Base-by-base conservation (phyloP, 2,329 filamentous ascomycete species). In the Lasiodiplodia sp. region DNA sequence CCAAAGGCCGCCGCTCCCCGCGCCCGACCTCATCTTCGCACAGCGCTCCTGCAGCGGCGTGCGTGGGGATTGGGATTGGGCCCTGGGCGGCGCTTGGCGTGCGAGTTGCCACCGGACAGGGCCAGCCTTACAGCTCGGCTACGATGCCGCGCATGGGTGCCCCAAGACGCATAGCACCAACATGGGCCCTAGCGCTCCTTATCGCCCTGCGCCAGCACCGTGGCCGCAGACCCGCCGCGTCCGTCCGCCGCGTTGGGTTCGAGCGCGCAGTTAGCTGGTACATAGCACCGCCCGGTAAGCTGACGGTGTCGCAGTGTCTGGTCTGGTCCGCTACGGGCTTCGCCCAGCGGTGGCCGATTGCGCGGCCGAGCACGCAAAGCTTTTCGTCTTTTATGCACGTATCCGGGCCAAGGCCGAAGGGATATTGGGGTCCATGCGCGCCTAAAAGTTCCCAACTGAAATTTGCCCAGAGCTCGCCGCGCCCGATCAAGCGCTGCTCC, bases 381-480 rank as follows among this genome's bases (percentile, higher is more conserved):
- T 47, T 21, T 47, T 47, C 44, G 44, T 21, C 11, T 8, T 47
- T 47, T 11, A 47, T 47, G 57, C 58, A 16, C 56, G 40, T 40
- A 37, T 37, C 44, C 60, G 44, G 44, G 47, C 60, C 47, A 38
- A 64, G 60, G 3, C 60, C 60, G 60, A 64, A 21, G 44, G 44
- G 44, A 28, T 64, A 64, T 64, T 64, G 60, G 40, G 28, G 58
- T 28, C 58, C 58, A 47, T 63, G 40, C 58, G 58, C 58, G 58
- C 58, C 58, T 63, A 34, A 63, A 49, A n/a, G 25, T 28, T 51
- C 58, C 58, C 58, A 63, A 63, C 40, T 63, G 60, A 64, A 64
- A 64, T 64, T 64, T 64, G 44, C 44, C 47, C 25, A 23, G 23
- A 23, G 55, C 53, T 21, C 28, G 28, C 53, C 14, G 25, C 11